Conservation (phyloP, 148 eudicot species). For the Tetragonia tetragonoides region DNA sequence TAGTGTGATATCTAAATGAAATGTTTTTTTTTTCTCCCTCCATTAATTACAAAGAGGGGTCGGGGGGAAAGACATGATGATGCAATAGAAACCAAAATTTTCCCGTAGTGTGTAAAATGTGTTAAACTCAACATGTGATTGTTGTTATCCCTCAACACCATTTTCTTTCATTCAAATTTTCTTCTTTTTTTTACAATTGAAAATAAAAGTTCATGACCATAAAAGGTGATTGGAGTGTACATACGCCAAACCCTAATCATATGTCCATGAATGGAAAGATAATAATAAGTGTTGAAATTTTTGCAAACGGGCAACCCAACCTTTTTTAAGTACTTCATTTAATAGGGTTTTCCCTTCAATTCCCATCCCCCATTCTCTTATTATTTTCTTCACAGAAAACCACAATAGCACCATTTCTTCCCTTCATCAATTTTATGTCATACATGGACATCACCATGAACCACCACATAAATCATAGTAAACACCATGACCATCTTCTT, state of each 20-base stretch:
- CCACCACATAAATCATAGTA: constrained; percentile 7
- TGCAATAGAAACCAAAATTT: too few relatives aligned
- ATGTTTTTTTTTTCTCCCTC: too few relatives aligned
- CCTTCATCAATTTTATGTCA: constrained; percentile 4
- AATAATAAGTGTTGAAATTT: constrained; percentile 32
- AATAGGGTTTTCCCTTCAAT: constrained; percentile 31
- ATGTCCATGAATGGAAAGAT: constrained; percentile 34
- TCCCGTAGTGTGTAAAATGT: background rate
- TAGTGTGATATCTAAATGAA: too few relatives aligned
- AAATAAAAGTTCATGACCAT: constrained; percentile 11
- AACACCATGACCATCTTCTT: background rate
- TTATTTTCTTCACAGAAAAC: constrained; percentile 18
- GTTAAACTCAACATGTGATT: background rate
- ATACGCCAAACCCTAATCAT: constrained; percentile 50
- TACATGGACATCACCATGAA: constrained; percentile 36
- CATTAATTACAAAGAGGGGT: too few relatives aligned
- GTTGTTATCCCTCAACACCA: background rate
- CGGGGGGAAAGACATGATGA: too few relatives aligned
- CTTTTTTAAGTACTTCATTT: constrained; percentile 31
- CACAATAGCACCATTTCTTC: constrained; percentile 18
- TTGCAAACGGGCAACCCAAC: constrained; percentile 5
- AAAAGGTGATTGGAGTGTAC: constrained; percentile 27
- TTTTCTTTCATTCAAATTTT: background rate
- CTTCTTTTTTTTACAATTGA: background rate
- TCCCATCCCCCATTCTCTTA: background rate